Base-by-base conservation (phyloP, 2,329 filamentous ascomycete genomes). In the Aspergillus nomiae region DNA sequence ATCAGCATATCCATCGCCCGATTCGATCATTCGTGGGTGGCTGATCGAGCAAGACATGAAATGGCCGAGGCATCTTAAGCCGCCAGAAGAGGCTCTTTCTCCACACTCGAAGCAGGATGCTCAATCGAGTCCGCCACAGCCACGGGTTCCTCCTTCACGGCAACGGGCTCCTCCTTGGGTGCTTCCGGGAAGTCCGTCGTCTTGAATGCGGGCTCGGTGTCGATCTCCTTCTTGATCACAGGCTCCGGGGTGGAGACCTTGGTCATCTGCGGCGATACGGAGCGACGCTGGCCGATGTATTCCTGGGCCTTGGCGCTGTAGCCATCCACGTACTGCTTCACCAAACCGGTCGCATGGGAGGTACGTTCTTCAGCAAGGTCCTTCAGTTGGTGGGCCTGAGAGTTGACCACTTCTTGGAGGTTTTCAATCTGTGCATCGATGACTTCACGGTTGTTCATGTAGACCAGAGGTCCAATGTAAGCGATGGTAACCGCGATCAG, bases 361-460 rank as follows among this genome's bases (percentile, higher is more conserved):
- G 86, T 86, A 68, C 86, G 86, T 72, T 89, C 83, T 63, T 83
- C 84, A 58, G 87, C 86, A 64, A 89, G 76, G 56, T 86, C 84
- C 74, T 84, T 84, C 69, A 89, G 77, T 72, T 89, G 87, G 62
- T 78, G 81, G 36, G 87, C 84, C 75, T 89, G 87, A 70, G 84
- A 77, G 73, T 81, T 83, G 70, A 87, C 79, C 65, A 88, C 76
- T 59, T 84, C 75, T 70, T 83, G 80, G 50, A 82, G 80, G 69
- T 86, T 82, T 69, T 83, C 78, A 57, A 89, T 78, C 69, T 89
- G 86, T 61, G 80, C 78, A 70, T 90, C 87, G 68, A 90, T 89
- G 67, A 86, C 71, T 68, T 89, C 86, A 71, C 85, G 85, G 83
- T 90, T 89, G 80, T 83, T 84, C 72, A 89, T 83, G 80, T 90